A percentile compares a stretch with the other conserved stretches of the same genome.
phyloP scores from a whole-genome alignment of 179 eudicot genomes.

The Silene coronaria region DNA sequence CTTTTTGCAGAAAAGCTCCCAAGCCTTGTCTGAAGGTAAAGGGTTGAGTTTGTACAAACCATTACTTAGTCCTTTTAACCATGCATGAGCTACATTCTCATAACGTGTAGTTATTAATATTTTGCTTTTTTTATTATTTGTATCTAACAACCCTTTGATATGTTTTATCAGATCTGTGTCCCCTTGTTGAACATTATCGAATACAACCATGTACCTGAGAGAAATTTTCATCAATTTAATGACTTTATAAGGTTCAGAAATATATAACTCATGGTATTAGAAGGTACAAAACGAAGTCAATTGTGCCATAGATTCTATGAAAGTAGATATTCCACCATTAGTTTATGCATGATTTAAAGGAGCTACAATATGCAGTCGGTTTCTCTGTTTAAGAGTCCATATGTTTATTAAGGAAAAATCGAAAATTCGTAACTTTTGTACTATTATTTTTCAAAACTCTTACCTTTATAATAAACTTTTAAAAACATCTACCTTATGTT shows the following conservation, averaged over 20 bases:
- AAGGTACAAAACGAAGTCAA: neutral
- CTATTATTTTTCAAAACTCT: too few species aligned
- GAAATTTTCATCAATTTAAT: neutral
- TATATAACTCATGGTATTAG: neutral
- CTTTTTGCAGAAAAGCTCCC: constrained; percentile 32
- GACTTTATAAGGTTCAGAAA: neutral
- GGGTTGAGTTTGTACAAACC: constrained; percentile 19
- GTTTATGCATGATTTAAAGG: too few species aligned
- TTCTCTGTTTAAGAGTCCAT: too few species aligned
- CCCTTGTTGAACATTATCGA: constrained; percentile 25
- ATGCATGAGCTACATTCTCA: constrained; percentile 18
- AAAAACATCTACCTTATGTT: too few species aligned
- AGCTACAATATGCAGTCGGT: too few species aligned
- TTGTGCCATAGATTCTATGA: neutral
- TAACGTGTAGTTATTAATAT: constrained; percentile 29
- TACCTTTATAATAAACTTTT: too few species aligned
- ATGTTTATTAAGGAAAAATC: too few species aligned
- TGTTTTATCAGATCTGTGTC: neutral
- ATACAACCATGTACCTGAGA: constrained; percentile 21
- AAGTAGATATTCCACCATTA: too few species aligned
- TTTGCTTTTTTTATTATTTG: constrained; percentile 9
- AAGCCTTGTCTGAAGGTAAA: constrained; percentile 15
- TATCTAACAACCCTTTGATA: constrained; percentile 12
- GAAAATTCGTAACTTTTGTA: too few species aligned
- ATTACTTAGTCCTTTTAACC: constrained; percentile 2